Base-by-base conservation (phyloP, 2,329 filamentous ascomycete species). In the Ophiosphaerella korrae region DNA sequence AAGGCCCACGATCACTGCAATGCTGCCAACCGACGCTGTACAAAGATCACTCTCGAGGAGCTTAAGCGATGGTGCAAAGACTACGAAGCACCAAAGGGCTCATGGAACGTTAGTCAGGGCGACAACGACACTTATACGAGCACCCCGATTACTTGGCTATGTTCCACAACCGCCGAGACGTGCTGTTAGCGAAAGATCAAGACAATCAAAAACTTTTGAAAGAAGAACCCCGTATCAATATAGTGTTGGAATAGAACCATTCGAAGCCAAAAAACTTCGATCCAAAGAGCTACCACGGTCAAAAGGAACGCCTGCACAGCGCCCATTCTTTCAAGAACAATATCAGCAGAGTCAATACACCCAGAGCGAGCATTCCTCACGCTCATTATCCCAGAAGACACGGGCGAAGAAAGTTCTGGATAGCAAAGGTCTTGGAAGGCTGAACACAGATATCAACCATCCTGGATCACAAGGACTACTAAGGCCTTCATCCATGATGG, bases 401-500 rank as follows among this genome's bases (percentile, higher is more conserved):
- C 62, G 66, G 36, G 64, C 68, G 24, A 60, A 56, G 41, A 55
- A 62, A 41, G 61, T 56, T 5, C 37, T 66, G 47, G 51, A 60
- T 35, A 42, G 29, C 24, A 70, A 60, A 49, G 57, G 63, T 9
- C 16, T 70, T 37, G 44, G 54, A 9, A 46, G 47, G 40, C 45
- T 72, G 44, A 62, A 61, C 21, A 67, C 62, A n/a, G 42, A 55
- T 33, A 57, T 68, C 16, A 51, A 60, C 12, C 56, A 60, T 37
- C 53, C 58, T 38, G 53, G 58, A 14, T 42, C 47, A 9, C 53
- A 45, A n/a, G 49, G 46, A 16, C 40, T 64, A 12, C 53, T 62
- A 13, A 54, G 57, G 18, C 67, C 66, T 29, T 66, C 70, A 40
- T 72, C 66, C 8, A 62, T 72, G 54, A 26, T 66, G 21, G 51